Conservation (phyloP, 2,329 filamentous ascomycete genomes). For the Sporothrix curviconia region DNA sequence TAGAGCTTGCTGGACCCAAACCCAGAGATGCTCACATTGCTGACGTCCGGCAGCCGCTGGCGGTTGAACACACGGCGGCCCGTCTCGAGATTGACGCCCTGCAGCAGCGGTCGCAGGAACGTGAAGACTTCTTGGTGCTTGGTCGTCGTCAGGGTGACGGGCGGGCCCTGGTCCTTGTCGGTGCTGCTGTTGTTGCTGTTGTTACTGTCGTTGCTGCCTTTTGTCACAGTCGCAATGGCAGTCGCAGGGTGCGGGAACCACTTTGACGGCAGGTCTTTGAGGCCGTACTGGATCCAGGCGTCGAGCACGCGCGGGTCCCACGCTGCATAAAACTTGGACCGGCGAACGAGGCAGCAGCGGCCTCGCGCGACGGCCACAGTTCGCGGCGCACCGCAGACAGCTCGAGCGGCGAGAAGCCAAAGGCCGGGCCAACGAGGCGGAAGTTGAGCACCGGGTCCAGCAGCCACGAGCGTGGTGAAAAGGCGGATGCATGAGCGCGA, state of each 20-base stretch:
- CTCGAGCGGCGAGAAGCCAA: constrained; percentile 39
- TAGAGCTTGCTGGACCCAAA: constrained; percentile 53
- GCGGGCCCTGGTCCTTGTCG: constrained; percentile 24
- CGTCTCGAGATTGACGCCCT: constrained; percentile 32
- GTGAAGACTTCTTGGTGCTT: constrained; percentile 85
- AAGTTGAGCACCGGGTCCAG: constrained; percentile 83
- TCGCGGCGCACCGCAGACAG: constrained; percentile 70
- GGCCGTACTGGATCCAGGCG: constrained; percentile 63
- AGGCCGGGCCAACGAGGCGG: constrained; percentile 33
- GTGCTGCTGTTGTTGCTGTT: constrained; percentile 24
- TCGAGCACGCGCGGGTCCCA: constrained; percentile 82
- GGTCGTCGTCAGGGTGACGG: constrained; percentile 67
- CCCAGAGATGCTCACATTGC: constrained; percentile 29
- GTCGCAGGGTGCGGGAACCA: constrained; percentile 40
- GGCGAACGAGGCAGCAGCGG: constrained; percentile 60
- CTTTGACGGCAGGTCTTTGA: constrained; percentile 65
- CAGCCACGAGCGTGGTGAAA: constrained; percentile 64
- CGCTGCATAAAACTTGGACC: constrained; percentile 66
- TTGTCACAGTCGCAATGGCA: constrained; percentile 10
- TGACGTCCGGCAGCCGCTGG: constrained; percentile 40
- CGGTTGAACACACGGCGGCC: constrained; percentile 35
- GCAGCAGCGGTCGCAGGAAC: constrained; percentile 58
- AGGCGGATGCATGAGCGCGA: constrained; percentile 76
- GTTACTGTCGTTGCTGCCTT: constrained; percentile 29
- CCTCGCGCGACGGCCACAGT: constrained; percentile 68